Evolutionary conservation across 2,329 filamentous ascomycete genomes (phyloP).

Genomic region (Stenocarpella maydis): DNA sequence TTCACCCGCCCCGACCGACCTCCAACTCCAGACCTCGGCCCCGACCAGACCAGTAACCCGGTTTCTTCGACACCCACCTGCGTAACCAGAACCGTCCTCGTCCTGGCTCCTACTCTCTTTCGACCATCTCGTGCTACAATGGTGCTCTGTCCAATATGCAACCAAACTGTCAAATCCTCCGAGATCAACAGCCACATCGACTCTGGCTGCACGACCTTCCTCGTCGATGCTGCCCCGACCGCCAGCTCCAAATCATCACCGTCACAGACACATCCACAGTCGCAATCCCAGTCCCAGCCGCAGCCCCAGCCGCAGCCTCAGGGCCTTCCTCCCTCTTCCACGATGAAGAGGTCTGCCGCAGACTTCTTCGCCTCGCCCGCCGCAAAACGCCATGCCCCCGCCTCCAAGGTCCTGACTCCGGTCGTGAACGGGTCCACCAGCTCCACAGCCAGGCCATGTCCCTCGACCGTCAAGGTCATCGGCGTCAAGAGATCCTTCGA

Average conservation of each 20-base stretch:
- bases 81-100: not conserved
- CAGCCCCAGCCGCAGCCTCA: constrained; percentile 39
- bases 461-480: constrained; percentile 40
- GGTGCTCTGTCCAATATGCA: constrained; percentile 85
- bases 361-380: constrained; percentile 70
- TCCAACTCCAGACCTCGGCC: not conserved
- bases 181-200: constrained; percentile 94
- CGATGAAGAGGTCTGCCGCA: constrained; percentile 64
- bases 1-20: not conserved
- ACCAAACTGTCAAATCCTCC: constrained; percentile 72
- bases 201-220: constrained; percentile 75
- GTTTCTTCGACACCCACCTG: not conserved
- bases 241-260: constrained; percentile 34
- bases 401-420: constrained; percentile 45
- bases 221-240: constrained; percentile 60
- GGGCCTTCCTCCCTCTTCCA: constrained; percentile 44
- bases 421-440: constrained; percentile 44
- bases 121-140: constrained; percentile 40
- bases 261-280: constrained; percentile 29
- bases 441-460: not conserved
- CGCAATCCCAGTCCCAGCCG: constrained; percentile 8
- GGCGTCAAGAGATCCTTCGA: constrained; percentile 62
- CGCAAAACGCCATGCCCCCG: constrained; percentile 60
- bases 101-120: not conserved
- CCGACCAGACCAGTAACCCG: not conserved